phyloP scores from a whole-genome alignment of 2,329 filamentous ascomycete species.

The Microdochium trichocladiopsis region DNA sequence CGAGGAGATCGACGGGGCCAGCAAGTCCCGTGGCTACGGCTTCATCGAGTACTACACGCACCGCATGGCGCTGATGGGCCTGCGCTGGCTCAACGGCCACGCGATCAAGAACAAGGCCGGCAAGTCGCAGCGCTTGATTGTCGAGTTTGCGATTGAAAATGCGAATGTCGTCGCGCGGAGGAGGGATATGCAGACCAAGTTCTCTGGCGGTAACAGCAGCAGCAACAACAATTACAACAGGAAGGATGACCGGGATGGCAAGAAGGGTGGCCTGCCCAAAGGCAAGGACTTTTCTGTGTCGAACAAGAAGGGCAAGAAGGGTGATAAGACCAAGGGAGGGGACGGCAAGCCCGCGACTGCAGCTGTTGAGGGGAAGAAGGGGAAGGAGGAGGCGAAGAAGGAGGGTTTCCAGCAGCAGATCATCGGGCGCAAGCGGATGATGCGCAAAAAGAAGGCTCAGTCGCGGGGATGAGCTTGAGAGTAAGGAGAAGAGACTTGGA shows the following conservation, averaged over 20 bases:
- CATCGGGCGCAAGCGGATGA: conserved; percentile 77
- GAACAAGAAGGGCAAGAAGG: conserved; percentile 16
- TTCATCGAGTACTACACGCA: conserved; percentile 97
- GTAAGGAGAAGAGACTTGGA: conserved; percentile 2
- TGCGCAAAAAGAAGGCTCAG: conserved; percentile 60
- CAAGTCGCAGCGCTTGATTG: conserved; percentile 82
- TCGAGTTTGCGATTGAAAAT: conserved; percentile 97
- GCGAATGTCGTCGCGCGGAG: conserved; percentile 87
- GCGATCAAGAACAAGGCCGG: conserved; percentile 54
- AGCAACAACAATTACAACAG: not conserved
- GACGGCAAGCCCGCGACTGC: conserved; percentile 4
- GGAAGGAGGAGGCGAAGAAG: conserved; percentile 5
- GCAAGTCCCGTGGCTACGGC: conserved; percentile 85
- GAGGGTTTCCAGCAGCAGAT: conserved; percentile 59
- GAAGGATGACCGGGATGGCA: conserved; percentile 2
- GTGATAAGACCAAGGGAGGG: conserved; percentile 6
- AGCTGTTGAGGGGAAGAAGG: conserved; percentile 2
- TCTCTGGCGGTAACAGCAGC: not conserved
- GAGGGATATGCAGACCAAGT: conserved; percentile 41
- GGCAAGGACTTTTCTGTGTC: conserved; percentile 25
- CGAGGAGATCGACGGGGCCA: conserved; percentile 66
- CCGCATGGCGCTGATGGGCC: conserved; percentile 87
- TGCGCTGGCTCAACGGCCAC: conserved; percentile 86
- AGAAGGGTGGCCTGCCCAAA: conserved; percentile 7
- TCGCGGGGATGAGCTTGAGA: conserved; percentile 18